phyloP scores from a whole-genome alignment of 805 yeast species.

The Scheffersomyces ergatensis region DNA sequence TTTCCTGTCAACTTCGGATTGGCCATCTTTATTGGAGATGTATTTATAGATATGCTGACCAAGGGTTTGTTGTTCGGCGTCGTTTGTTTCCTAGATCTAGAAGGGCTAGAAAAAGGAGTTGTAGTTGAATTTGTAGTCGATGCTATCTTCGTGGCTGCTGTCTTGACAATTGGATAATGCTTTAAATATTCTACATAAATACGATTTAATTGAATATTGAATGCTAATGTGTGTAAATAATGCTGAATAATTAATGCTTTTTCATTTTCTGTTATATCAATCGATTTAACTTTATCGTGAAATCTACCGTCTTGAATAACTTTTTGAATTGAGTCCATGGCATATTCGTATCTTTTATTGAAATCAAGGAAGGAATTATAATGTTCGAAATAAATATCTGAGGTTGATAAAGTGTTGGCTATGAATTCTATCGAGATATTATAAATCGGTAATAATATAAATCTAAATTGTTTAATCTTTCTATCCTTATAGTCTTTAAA shows the following conservation, averaged over 20 bases:
- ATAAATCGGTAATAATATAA: constrained; percentile 17
- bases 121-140: constrained; percentile 1
- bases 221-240: constrained; percentile 53
- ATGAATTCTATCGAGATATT: constrained; percentile 14
- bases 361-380: constrained; percentile 28
- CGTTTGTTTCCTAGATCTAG: background rate
- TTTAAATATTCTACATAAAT: constrained; percentile 44
- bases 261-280: constrained; percentile 28
- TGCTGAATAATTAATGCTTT: constrained; percentile 40
- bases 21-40: constrained; percentile 1
- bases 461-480: constrained; percentile 16
- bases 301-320: constrained; percentile 6
- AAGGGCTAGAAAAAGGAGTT: constrained; percentile 4
- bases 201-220: constrained; percentile 63
- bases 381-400: constrained; percentile 61
- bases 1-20: background rate
- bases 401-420: constrained; percentile 33
- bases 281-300: background rate
- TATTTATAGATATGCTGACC: background rate
- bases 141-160: constrained; percentile 10
- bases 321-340: constrained; percentile 23
- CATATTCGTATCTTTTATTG: constrained; percentile 35
- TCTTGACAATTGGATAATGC: constrained; percentile 7
- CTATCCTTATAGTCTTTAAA: constrained; percentile 23
- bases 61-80: background rate